Evolutionary conservation across 2,329 filamentous ascomycete species (phyloP).

Genomic region (Colletotrichum agaves): DNA sequence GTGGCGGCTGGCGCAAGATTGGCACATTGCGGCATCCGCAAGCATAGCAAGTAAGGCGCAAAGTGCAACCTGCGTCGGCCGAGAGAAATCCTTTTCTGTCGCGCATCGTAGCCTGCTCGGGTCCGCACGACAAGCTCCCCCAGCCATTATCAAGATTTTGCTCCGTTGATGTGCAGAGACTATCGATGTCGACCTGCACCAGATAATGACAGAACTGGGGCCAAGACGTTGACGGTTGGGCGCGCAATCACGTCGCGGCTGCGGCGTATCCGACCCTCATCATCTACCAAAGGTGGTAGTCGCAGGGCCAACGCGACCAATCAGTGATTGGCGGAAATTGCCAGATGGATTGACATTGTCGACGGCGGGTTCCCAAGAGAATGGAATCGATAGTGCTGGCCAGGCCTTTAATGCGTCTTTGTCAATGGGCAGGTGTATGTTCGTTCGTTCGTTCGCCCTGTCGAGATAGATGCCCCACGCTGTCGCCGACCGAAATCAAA

Average conservation of each 20-base stretch:
- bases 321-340: conserved; percentile 38
- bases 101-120: conserved; percentile 5
- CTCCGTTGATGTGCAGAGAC: conserved; percentile 37
- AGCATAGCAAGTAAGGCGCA: not conserved
- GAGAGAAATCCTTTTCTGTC: not conserved
- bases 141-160: conserved; percentile 38
- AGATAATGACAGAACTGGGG: not conserved
- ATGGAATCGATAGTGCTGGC: conserved; percentile 36
- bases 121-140: not conserved
- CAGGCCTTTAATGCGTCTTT: conserved; percentile 23
- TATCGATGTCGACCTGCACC: conserved; percentile 40
- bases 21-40: conserved; percentile 4
- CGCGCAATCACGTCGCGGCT: conserved; percentile 7
- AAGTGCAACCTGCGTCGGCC: conserved; percentile 5
- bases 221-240: conserved; percentile 6
- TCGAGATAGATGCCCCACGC: conserved; percentile 30
- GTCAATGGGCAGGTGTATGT: conserved; percentile 19
- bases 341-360: conserved; percentile 15
- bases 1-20: not conserved
- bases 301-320: conserved; percentile 24
- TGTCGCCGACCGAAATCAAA: conserved; percentile 36
- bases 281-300: conserved; percentile 7
- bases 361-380: conserved; percentile 22
- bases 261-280: conserved; percentile 14
- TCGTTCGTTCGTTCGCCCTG: conserved; percentile 32